Conservation (phyloP, 305 asterid species). For the Fraxinus sp. region DNA sequence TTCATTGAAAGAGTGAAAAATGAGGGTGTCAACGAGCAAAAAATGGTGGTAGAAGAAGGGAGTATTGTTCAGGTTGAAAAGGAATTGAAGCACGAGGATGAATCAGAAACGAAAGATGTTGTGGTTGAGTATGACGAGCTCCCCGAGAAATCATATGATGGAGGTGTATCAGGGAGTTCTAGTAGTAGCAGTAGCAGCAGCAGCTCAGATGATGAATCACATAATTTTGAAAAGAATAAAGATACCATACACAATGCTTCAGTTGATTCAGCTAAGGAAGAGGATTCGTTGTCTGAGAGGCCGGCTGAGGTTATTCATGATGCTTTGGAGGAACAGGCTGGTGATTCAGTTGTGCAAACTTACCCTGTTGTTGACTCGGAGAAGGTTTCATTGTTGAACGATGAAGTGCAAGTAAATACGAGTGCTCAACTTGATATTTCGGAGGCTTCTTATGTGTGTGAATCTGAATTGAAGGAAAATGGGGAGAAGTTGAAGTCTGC, state of each 20-base stretch:
- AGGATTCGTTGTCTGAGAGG: constrained; percentile 14
- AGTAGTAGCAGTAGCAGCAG: constrained; percentile 29
- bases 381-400: constrained; percentile 17
- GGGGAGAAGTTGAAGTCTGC: constrained; percentile 25
- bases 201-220: constrained; percentile 46
- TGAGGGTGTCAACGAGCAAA: not conserved
- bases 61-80: constrained; percentile 36
- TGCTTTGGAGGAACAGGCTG: not conserved
- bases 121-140: constrained; percentile 17
- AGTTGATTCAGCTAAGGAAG: constrained; percentile 8
- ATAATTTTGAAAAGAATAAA: constrained; percentile 16
- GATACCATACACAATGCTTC: constrained; percentile 21
- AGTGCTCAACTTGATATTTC: constrained; percentile 23
- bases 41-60: constrained; percentile 7
- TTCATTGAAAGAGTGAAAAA: constrained; percentile 10
- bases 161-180: constrained; percentile 41
- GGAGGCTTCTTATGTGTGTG: constrained; percentile 22
- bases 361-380: not conserved
- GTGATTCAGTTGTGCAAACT: constrained; percentile 14
- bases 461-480: constrained; percentile 28
- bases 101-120: constrained; percentile 12
- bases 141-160: constrained; percentile 24
- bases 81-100: constrained; percentile 32
- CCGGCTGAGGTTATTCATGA: constrained; percentile 4
- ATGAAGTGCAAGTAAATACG: constrained; percentile 13